A percentile compares a stretch with the other conserved stretches of the same genome.
Evolutionary conservation across 768 basidiomycete genomes (phyloP).

Genomic region (Lactarius tabidus): DNA sequence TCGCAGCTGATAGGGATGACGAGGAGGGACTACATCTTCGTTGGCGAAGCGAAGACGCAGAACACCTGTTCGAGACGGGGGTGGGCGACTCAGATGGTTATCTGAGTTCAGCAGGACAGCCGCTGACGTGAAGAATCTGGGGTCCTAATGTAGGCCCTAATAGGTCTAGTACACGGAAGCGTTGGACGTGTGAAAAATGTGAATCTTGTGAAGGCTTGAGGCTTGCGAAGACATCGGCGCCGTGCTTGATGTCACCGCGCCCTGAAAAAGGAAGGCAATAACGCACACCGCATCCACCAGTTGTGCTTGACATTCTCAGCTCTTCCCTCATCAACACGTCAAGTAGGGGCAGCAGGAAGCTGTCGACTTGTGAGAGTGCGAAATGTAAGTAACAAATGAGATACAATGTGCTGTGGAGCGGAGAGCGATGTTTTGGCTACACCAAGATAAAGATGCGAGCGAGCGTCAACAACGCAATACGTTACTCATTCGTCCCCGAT

Average conservation of each 20-base stretch:
- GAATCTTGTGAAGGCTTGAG: background rate
- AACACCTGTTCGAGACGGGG: background rate
- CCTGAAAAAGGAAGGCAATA: background rate
- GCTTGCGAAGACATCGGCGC: background rate
- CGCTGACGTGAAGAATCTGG: background rate
- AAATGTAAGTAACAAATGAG: conserved; percentile 3
- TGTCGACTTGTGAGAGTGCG: background rate
- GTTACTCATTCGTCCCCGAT: conserved; percentile 74
- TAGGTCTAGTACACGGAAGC: background rate
- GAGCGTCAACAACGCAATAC: background rate
- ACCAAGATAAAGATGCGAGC: background rate
- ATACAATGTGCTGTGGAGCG: conserved; percentile 10
- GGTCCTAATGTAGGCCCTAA: background rate
- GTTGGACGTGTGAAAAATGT: background rate
- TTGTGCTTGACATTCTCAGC: background rate
- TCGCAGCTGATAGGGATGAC: background rate
- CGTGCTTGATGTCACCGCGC: background rate
- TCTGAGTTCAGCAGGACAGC: background rate
- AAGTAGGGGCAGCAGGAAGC: background rate
- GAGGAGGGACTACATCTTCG: background rate
- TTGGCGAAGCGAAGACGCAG: background rate
- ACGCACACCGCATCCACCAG: background rate
- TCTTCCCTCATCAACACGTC: background rate
- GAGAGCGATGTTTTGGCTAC: conserved; percentile 2
- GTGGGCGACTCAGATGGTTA: background rate